Conservation (phyloP, 805 yeast genomes). For the Candida hispaniensis region DNA sequence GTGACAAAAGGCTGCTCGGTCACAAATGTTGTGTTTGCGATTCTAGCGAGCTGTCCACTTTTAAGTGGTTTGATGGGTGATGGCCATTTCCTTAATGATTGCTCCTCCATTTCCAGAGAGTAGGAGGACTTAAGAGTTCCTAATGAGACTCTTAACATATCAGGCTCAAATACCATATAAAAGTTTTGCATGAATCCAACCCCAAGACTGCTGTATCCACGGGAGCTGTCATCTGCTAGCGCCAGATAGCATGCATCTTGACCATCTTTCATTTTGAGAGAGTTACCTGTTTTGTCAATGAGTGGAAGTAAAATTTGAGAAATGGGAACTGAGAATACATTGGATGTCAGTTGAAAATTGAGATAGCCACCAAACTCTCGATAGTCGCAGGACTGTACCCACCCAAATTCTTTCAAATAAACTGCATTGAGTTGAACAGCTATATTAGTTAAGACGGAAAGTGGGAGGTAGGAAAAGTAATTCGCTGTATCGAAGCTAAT, state of each 20-base stretch:
- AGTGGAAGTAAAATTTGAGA: conserved; percentile 18
- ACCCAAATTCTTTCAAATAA: conserved; percentile 18
- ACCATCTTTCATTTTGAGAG: conserved; percentile 18
- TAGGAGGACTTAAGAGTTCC: conserved; percentile 15
- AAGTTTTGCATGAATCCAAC: conserved; percentile 18
- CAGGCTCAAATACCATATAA: conserved; percentile 22
- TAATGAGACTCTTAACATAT: conserved; percentile 19
- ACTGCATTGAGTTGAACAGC: conserved; percentile 23
- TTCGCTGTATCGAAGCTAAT: conserved; percentile 21
- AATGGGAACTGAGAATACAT: conserved; percentile 20
- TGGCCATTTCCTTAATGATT: conserved; percentile 1
- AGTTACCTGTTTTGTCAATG: conserved; percentile 16
- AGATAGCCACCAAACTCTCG: conserved; percentile 19
- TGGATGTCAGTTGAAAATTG: conserved; percentile 18
- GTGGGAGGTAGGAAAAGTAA: conserved; percentile 21
- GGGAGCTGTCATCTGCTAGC: conserved; percentile 17
- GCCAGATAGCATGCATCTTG: conserved; percentile 21
- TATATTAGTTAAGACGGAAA: conserved; percentile 19
- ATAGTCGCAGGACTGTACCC: conserved; percentile 23
- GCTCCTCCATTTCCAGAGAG: conserved; percentile 1
- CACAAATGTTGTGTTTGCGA: conserved; percentile 9
- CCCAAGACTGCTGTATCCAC: conserved; percentile 22
- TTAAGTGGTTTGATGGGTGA: conserved; percentile 11
- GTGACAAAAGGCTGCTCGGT: conserved; percentile 11
- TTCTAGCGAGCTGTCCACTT: conserved; percentile 1